These are phyloP conservation scores for Backusella luteola DNA, from an alignment of 192 early-diverging fungal species.

Conservation along the genomic window DNA sequence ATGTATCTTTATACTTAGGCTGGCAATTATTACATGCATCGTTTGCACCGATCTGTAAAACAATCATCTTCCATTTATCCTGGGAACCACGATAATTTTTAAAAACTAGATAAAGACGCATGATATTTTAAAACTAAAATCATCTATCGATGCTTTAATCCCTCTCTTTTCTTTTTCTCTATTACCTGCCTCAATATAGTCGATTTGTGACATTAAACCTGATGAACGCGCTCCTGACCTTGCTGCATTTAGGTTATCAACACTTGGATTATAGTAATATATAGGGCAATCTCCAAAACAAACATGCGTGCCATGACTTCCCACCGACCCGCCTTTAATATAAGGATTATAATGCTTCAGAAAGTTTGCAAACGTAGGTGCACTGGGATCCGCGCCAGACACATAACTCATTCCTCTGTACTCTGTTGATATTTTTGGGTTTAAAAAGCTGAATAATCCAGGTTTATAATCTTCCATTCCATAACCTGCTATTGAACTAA, in stretches of 20 bases:
- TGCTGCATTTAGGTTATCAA: background rate
- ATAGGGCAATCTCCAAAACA: background rate
- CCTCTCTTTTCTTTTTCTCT: background rate
- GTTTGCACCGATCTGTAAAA: background rate
- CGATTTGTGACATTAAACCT: background rate
- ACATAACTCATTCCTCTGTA: background rate
- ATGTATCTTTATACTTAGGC: background rate
- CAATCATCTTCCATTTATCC: background rate
- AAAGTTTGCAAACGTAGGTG: background rate
- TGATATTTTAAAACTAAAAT: background rate
- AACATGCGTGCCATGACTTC: background rate
- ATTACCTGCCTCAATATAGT: background rate
- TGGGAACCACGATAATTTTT: background rate
- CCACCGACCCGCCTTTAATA: background rate
- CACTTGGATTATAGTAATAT: background rate
- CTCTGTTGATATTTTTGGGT: background rate
- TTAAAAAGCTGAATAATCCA: background rate
- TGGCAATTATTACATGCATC: background rate
- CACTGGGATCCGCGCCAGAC: background rate
- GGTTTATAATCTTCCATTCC: background rate
- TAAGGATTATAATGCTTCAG: background rate
- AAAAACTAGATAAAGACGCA: background rate
- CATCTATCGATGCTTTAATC: background rate
- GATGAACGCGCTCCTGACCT: background rate
- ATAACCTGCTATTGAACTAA: background rate